phyloP scores from a whole-genome alignment of 1,284 basidiomycete genomes.

The Chiua sp. region DNA sequence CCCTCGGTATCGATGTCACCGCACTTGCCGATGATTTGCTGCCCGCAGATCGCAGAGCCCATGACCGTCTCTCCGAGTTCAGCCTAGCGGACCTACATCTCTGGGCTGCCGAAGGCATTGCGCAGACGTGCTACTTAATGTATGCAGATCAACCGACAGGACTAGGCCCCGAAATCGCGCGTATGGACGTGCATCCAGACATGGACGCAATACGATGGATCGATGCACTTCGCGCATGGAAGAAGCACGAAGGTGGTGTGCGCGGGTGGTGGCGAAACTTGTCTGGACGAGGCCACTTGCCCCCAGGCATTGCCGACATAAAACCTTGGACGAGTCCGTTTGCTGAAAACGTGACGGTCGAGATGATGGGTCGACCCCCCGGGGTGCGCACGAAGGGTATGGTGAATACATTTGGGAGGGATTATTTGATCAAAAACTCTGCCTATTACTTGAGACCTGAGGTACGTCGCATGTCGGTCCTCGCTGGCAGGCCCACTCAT shows the following conservation, averaged over 20 bases:
- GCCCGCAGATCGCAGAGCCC: conserved; percentile 38
- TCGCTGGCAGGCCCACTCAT: not conserved
- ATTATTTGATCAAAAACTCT: conserved; percentile 44
- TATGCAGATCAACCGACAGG: conserved; percentile 69
- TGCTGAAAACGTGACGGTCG: conserved; percentile 11
- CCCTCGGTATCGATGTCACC: conserved; percentile 47
- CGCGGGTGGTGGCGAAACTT: not conserved
- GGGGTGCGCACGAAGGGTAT: conserved; percentile 5
- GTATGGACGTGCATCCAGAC: conserved; percentile 39
- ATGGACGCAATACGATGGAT: conserved; percentile 49
- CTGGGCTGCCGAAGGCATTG: conserved; percentile 72
- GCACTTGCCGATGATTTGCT: conserved; percentile 43
- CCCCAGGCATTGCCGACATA: conserved; percentile 57
- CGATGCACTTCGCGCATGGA: conserved; percentile 58
- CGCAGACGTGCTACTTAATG: conserved; percentile 68
- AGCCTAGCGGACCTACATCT: conserved; percentile 58
- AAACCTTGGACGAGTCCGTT: conserved; percentile 27
- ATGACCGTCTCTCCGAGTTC: conserved; percentile 41
- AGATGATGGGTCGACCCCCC: not conserved
- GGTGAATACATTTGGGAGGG: conserved; percentile 38
- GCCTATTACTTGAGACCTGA: conserved; percentile 67
- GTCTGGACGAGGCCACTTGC: conserved; percentile 35
- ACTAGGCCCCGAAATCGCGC: conserved; percentile 62
- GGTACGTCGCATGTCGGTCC: conserved; percentile 43
- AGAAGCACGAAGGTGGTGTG: conserved; percentile 30